Evolutionary conservation across 2,329 filamentous ascomycete species (phyloP).

Genomic region (Pseudogymnoascus sp.): DNA sequence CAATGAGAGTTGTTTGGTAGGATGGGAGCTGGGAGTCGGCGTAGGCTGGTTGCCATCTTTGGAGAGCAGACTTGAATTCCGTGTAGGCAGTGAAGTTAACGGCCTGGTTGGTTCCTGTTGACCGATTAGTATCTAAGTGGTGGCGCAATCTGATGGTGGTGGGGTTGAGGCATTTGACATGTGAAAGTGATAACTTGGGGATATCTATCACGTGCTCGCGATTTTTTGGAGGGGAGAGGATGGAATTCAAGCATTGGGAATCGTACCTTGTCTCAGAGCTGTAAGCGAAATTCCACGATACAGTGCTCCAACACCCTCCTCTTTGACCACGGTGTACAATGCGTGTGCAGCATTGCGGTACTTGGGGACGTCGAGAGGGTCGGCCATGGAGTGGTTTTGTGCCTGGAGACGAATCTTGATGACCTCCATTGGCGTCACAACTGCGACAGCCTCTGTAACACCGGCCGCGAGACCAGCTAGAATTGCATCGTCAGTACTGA

Average conservation of each 20-base stretch:
- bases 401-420: constrained; percentile 98
- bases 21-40: constrained; percentile 60
- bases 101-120: constrained; percentile 65
- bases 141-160: background rate
- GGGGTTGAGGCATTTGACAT: constrained; percentile 7
- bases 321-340: constrained; percentile 78
- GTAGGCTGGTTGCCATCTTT: constrained; percentile 63
- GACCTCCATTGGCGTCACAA: constrained; percentile 98
- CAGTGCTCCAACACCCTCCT: constrained; percentile 80
- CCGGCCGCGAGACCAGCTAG: constrained; percentile 81
- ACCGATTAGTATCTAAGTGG: background rate
- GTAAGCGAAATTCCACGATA: constrained; percentile 93
- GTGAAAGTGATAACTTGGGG: constrained; percentile 10
- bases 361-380: constrained; percentile 91
- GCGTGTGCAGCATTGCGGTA: constrained; percentile 87
- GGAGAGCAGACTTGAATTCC: constrained; percentile 76
- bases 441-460: constrained; percentile 90
- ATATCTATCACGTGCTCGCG: background rate
- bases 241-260: background rate
- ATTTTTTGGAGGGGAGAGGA: background rate
- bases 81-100: constrained; percentile 98
- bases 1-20: constrained; percentile 82
- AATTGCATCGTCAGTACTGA: constrained; percentile 7
- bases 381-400: constrained; percentile 95
- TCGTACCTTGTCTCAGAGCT: constrained; percentile 76